phyloP scores from a whole-genome alignment of 371 early-diverging fungal species.

The Phascolomyces articulosus region DNA sequence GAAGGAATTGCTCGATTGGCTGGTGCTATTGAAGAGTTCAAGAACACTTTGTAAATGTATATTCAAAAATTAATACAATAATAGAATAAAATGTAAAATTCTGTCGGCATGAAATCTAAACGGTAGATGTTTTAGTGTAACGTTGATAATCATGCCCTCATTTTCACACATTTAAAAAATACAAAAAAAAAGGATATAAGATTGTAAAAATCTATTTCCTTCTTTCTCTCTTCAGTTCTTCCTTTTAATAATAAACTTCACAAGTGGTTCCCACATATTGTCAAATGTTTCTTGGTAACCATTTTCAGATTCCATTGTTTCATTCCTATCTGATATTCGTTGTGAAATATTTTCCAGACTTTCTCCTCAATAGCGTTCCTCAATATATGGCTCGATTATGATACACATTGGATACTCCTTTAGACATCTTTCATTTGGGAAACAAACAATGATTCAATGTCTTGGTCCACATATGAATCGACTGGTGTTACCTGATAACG shows the following conservation, averaged over 20 bases:
- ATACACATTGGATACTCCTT: background rate
- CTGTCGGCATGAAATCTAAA: background rate
- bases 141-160: background rate
- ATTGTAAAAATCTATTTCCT: too few species aligned
- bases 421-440: background rate
- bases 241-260: background rate
- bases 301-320: background rate
- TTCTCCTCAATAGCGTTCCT: background rate
- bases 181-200: too few species aligned
- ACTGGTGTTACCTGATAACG: background rate
- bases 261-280: background rate
- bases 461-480: background rate
- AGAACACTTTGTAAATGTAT: background rate
- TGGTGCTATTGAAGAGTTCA: slow-evolving; percentile 58
- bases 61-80: background rate
- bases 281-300: background rate
- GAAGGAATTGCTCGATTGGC: slow-evolving; percentile 68
- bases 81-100: slow-evolving; percentile 4
- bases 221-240: too few species aligned
- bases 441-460: background rate
- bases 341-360: background rate
- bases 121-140: background rate
- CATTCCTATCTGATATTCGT: background rate
- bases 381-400: background rate
- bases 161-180: background rate